These are phyloP conservation scores for Triangularia setosa DNA, from an alignment of 2,329 filamentous ascomycete species.

Conservation along the genomic window DNA sequence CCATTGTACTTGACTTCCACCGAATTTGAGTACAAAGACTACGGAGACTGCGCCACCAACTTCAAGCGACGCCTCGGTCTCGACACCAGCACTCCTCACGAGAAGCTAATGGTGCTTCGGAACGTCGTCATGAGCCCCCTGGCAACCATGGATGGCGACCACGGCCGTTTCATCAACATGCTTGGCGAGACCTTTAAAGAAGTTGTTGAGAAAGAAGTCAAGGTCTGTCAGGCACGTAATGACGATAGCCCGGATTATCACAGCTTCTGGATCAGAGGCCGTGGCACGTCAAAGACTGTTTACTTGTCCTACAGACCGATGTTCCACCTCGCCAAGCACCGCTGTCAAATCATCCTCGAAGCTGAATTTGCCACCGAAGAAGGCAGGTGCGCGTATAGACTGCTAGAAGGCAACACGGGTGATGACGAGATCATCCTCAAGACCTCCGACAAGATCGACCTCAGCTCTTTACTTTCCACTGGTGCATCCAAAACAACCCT, in stretches of 20 bases:
- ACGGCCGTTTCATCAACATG: slow-evolving; percentile 35
- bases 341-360: slow-evolving; percentile 37
- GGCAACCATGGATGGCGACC: slow-evolving; percentile 36
- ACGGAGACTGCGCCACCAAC: slow-evolving; percentile 38
- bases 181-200: slow-evolving; percentile 34
- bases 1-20: slow-evolving; percentile 45
- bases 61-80: slow-evolving; percentile 42
- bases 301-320: slow-evolving; percentile 36
- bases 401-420: slow-evolving; percentile 9
- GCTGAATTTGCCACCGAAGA: slow-evolving; percentile 24
- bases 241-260: slow-evolving; percentile 32
- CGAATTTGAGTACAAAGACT: slow-evolving; percentile 37
- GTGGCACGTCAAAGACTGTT: slow-evolving; percentile 28
- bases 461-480: not conserved
- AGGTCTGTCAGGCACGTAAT: slow-evolving; percentile 35
- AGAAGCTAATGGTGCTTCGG: slow-evolving; percentile 39
- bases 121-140: slow-evolving; percentile 45
- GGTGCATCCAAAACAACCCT: not conserved
- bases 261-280: slow-evolving; percentile 35
- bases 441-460: slow-evolving; percentile 14
- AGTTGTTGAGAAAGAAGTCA: slow-evolving; percentile 29
- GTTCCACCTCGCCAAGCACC: slow-evolving; percentile 40
- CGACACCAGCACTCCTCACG: slow-evolving; percentile 27
- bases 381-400: slow-evolving; percentile 19
- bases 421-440: slow-evolving; percentile 23